Conservation (phyloP, 495 filamentous ascomycete genomes). For the Podospora appendiculata region DNA sequence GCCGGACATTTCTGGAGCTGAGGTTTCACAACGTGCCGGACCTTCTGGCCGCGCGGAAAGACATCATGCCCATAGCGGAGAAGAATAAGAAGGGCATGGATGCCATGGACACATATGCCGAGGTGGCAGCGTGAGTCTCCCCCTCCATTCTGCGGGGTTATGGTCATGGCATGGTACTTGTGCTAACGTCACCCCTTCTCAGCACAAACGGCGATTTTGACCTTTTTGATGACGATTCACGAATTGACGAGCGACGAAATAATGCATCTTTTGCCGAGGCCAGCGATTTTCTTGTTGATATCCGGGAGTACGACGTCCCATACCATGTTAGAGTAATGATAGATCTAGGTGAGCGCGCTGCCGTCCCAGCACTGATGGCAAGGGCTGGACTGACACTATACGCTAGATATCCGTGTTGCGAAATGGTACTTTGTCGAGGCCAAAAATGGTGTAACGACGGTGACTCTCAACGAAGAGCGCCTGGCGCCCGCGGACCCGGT, state of each 20-base stretch:
- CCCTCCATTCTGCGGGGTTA: not conserved
- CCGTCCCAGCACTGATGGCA: not conserved
- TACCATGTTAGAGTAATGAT: slow-evolving; percentile 99
- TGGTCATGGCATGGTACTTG: not conserved
- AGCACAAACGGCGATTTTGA: slow-evolving; percentile 86
- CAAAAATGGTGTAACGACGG: slow-evolving; percentile 76
- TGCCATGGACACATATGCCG: slow-evolving; percentile 97
- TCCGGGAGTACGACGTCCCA: slow-evolving; percentile 97
- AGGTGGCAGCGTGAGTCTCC: slow-evolving; percentile 72
- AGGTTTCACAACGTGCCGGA: slow-evolving; percentile 82
- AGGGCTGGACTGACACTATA: slow-evolving; percentile 14
- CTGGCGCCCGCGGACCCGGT: slow-evolving; percentile 86
- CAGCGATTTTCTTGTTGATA: slow-evolving; percentile 97
- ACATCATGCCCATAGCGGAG: slow-evolving; percentile 84
- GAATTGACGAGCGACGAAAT: slow-evolving; percentile 75
- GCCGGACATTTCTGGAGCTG: slow-evolving; percentile 76
- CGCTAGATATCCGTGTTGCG: slow-evolving; percentile 80
- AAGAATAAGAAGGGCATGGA: slow-evolving; percentile 92
- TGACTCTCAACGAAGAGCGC: slow-evolving; percentile 82
- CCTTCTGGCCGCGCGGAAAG: slow-evolving; percentile 71
- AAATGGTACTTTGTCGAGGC: slow-evolving; percentile 97
- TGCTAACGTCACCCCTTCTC: slow-evolving; percentile 10
- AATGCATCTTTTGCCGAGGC: slow-evolving; percentile 73
- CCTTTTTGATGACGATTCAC: slow-evolving; percentile 91
- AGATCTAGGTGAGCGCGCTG: slow-evolving; percentile 64